Percentiles rank a stretch among this genome's conserved stretches.
Evolutionary conservation across 2,329 filamentous ascomycete genomes (phyloP).

Genomic region (Decorospora gaudefroyi): DNA sequence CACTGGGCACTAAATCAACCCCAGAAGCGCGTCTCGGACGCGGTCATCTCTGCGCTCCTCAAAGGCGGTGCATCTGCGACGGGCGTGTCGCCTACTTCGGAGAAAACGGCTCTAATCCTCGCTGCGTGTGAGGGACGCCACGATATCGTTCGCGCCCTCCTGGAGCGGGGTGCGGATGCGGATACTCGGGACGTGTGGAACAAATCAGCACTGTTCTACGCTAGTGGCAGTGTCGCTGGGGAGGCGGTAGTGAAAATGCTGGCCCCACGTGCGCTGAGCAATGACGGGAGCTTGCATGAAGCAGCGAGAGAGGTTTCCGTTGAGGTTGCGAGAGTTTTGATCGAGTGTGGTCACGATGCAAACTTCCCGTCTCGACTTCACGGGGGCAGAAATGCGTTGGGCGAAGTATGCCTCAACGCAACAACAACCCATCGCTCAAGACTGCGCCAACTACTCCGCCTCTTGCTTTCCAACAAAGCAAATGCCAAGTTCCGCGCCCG

Average conservation of each 20-base stretch:
- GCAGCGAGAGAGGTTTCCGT: slow-evolving; percentile 64
- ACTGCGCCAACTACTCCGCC: slow-evolving; percentile 55
- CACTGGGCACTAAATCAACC: slow-evolving; percentile 66
- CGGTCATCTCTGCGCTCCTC: slow-evolving; percentile 63
- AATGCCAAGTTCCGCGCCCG: slow-evolving; percentile 60
- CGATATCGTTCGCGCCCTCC: slow-evolving; percentile 62
- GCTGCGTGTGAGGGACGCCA: slow-evolving; percentile 61
- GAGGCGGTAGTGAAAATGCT: slow-evolving; percentile 49
- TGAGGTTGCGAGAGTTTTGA: slow-evolving; percentile 59
- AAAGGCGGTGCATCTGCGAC: slow-evolving; percentile 62
- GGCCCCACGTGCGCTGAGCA: slow-evolving; percentile 61
- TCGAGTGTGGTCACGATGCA: slow-evolving; percentile 64
- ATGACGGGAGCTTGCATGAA: slow-evolving; percentile 70
- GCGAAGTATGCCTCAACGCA: slow-evolving; percentile 65
- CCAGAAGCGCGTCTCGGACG: slow-evolving; percentile 65
- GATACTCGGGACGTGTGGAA: slow-evolving; percentile 62
- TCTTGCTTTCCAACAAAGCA: slow-evolving; percentile 61
- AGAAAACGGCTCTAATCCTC: slow-evolving; percentile 63
- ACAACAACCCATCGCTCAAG: slow-evolving; percentile 45
- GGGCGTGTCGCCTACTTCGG: slow-evolving; percentile 58
- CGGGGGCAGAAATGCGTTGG: slow-evolving; percentile 65
- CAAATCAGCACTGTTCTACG: slow-evolving; percentile 64
- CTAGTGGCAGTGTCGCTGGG: slow-evolving; percentile 55
- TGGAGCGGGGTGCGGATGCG: slow-evolving; percentile 64
- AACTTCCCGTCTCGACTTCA: slow-evolving; percentile 68